Percentiles rank a stretch among this genome's conserved stretches.
Conservation (phyloP, 1,284 basidiomycete genomes). For the Puccinia sorghi region DNA sequence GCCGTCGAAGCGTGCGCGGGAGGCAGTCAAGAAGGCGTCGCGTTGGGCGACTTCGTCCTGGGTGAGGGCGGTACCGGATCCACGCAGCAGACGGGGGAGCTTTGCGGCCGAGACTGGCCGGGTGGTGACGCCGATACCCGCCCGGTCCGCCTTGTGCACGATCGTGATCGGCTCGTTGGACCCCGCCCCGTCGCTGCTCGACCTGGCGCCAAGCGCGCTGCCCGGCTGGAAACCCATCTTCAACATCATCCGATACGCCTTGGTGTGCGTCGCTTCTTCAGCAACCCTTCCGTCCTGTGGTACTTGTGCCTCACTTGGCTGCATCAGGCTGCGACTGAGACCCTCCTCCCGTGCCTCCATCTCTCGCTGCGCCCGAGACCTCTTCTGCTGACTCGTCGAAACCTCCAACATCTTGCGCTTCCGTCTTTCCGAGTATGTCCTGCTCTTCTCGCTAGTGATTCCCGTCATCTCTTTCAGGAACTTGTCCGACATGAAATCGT, state of each 20-base stretch:
- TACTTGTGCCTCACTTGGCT: neutral
- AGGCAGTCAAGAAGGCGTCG: slow-evolving; percentile 22
- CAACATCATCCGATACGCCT: slow-evolving; percentile 46
- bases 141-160: neutral
- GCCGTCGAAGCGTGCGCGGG: slow-evolving; percentile 27
- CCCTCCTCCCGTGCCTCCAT: slow-evolving; percentile 46
- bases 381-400: neutral
- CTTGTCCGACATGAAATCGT: slow-evolving; percentile 50
- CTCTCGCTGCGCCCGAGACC: slow-evolving; percentile 25
- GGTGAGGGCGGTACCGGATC: neutral
- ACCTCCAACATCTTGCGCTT: slow-evolving; percentile 29
- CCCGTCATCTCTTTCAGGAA: slow-evolving; percentile 17
- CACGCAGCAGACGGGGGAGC: neutral
- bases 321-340: slow-evolving; percentile 24
- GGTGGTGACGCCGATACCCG: slow-evolving; percentile 7
- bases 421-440: slow-evolving; percentile 39
- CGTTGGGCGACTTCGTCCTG: slow-evolving; percentile 11
- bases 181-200: too few relatives aligned
- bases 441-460: neutral
- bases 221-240: slow-evolving; percentile 50
- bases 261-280: slow-evolving; percentile 12
- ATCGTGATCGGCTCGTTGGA: slow-evolving; percentile 28
- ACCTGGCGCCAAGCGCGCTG: slow-evolving; percentile 13
- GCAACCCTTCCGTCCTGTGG: too few relatives aligned
- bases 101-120: neutral